These are phyloP conservation scores for Yamadazyma diddensiae DNA, from an alignment of 1,139 yeast genomes.

Conservation along the genomic window DNA sequence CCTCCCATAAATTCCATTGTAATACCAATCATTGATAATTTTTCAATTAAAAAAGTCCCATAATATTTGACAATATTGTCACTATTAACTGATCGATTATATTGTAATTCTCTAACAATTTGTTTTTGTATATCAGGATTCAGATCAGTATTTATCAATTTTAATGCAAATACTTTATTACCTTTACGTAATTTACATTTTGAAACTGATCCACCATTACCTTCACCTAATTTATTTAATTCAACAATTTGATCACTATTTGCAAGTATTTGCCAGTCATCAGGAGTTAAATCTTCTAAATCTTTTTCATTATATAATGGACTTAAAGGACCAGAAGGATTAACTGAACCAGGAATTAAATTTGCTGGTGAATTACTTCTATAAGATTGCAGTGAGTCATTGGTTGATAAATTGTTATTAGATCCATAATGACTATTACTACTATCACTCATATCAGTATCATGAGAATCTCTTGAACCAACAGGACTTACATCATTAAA, in stretches of 20 bases:
- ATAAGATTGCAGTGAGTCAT: background rate
- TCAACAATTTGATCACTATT: conserved; percentile 34
- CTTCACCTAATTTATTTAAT: conserved; percentile 79
- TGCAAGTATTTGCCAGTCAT: conserved; percentile 72
- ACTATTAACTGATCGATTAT: conserved; percentile 76
- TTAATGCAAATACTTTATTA: conserved; percentile 76
- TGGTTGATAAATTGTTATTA: background rate
- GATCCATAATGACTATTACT: conserved; percentile 2
- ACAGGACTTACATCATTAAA: conserved; percentile 11
- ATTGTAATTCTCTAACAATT: conserved; percentile 83
- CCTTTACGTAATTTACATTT: conserved; percentile 50
- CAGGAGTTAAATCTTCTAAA: conserved; percentile 63
- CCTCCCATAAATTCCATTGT: conserved; percentile 99
- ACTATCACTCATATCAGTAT: conserved; percentile 5
- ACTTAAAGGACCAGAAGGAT: conserved; percentile 9
- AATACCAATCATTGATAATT: conserved; percentile 73
- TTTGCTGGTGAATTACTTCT: background rate
- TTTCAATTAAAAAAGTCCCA: conserved; percentile 82
- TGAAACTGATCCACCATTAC: conserved; percentile 88
- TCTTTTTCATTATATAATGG: conserved; percentile 18
- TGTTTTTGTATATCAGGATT: conserved; percentile 84
- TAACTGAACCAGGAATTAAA: conserved; percentile 5
- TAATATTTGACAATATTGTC: conserved; percentile 87
- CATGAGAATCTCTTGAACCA: conserved; percentile 5
- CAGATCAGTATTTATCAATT: conserved; percentile 71